phyloP scores from a whole-genome alignment of 2,329 filamentous ascomycete genomes.

The Fusarium piperis region DNA sequence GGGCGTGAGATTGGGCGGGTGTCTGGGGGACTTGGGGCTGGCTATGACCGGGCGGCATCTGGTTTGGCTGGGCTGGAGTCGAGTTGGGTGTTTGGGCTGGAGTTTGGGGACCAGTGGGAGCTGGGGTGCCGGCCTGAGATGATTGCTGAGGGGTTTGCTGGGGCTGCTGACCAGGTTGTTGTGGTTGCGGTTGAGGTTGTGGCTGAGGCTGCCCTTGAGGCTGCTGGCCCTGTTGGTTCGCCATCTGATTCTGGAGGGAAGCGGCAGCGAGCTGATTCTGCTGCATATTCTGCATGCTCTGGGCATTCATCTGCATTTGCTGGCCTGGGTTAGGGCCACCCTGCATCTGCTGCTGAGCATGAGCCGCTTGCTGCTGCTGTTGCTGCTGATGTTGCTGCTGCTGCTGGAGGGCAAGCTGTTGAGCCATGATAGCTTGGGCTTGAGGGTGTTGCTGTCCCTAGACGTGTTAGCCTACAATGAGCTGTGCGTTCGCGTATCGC shows the following conservation, averaged over 20 bases:
- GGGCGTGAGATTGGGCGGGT: slow-evolving; percentile 49
- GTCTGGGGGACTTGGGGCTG: slow-evolving; percentile 49
- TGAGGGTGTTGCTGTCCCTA: slow-evolving; percentile 45
- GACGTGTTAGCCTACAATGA: slow-evolving; percentile 23
- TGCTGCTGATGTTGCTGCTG: slow-evolving; percentile 47
- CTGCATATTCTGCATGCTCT: slow-evolving; percentile 57
- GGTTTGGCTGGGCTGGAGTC: slow-evolving; percentile 49
- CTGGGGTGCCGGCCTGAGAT: slow-evolving; percentile 54
- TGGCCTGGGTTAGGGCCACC: slow-evolving; percentile 57
- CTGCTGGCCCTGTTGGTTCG: slow-evolving; percentile 44
- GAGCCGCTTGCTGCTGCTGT: slow-evolving; percentile 49
- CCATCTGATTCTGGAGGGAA: slow-evolving; percentile 44
- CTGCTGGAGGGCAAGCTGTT: slow-evolving; percentile 52
- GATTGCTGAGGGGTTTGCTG: slow-evolving; percentile 59
- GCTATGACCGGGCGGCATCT: slow-evolving; percentile 45
- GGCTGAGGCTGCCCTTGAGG: slow-evolving; percentile 43
- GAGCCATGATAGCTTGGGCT: slow-evolving; percentile 53
- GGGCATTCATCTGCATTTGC: slow-evolving; percentile 58
- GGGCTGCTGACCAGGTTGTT: slow-evolving; percentile 54
- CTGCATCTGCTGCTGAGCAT: slow-evolving; percentile 53
- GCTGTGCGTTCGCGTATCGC: not conserved
- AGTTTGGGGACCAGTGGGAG: slow-evolving; percentile 57
- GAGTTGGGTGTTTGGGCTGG: slow-evolving; percentile 57
- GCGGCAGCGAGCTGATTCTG: slow-evolving; percentile 52
- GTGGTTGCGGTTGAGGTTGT: slow-evolving; percentile 39